phyloP scores from a whole-genome alignment of 2,329 filamentous ascomycete genomes.

The Fusarium succisae region DNA sequence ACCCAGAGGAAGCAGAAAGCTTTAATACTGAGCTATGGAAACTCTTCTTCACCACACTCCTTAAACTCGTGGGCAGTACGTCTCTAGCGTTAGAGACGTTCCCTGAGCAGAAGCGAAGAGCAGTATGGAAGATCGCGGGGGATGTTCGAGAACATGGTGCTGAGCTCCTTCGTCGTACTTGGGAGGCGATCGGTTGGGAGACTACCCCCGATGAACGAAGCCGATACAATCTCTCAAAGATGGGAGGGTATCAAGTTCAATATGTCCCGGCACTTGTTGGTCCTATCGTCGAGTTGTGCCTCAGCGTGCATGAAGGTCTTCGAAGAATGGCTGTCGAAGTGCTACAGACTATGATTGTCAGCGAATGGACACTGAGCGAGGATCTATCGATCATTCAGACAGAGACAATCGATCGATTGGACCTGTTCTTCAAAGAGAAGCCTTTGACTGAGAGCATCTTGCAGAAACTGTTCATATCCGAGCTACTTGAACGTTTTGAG shows the following conservation, averaged over 20 bases:
- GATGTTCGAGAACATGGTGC: constrained; percentile 94
- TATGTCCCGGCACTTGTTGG: constrained; percentile 93
- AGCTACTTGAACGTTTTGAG: constrained; percentile 84
- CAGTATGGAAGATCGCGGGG: constrained; percentile 98
- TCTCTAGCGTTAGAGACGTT: constrained; percentile 93
- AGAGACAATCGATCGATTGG: constrained; percentile 94
- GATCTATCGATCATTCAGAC: constrained; percentile 92
- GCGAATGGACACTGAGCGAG: constrained; percentile 96
- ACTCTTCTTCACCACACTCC: constrained; percentile 86
- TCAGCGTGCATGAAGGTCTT: constrained; percentile 93
- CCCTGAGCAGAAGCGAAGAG: constrained; percentile 93
- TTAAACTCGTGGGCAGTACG: constrained; percentile 89
- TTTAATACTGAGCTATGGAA: constrained; percentile 97
- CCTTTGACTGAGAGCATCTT: constrained; percentile 86
- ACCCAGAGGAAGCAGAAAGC: constrained; percentile 88
- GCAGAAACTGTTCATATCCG: constrained; percentile 90
- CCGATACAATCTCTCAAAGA: constrained; percentile 80
- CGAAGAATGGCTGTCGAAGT: constrained; percentile 91
- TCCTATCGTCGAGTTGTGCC: constrained; percentile 90
- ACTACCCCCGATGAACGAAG: constrained; percentile 80
- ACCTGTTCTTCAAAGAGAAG: constrained; percentile 89
- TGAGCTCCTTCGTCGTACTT: constrained; percentile 82
- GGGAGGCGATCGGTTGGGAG: constrained; percentile 98
- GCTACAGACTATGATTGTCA: constrained; percentile 96
- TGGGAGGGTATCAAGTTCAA: constrained; percentile 98